A percentile compares a stretch with the other conserved stretches of the same genome.
Conservation (phyloP, 305 asterid genomes). For the Fraxinus sp. region DNA sequence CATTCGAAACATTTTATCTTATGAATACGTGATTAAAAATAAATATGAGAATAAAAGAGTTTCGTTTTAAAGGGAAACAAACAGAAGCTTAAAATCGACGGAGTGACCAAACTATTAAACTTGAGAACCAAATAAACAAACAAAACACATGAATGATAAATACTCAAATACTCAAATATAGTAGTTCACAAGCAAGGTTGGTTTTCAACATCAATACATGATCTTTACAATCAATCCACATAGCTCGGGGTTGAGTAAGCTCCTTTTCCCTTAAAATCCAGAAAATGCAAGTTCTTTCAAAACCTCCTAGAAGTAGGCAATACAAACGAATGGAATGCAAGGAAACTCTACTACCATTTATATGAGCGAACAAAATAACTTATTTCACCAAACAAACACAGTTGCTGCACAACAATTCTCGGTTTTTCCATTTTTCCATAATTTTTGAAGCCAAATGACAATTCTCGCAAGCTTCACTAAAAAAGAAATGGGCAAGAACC, state of each 20-base stretch:
- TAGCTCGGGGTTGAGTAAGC: neutral
- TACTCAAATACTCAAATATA: neutral
- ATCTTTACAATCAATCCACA: neutral
- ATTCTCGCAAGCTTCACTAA: constrained; percentile 35
- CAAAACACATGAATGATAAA: neutral
- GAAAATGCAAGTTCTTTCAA: neutral
- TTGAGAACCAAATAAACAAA: neutral
- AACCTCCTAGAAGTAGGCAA: constrained; percentile 7
- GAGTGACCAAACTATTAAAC: neutral
- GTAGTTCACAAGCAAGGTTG: neutral
- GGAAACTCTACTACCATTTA: neutral
- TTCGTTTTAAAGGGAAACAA: neutral
- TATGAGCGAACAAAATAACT: constrained; percentile 11
- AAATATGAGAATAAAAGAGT: neutral
- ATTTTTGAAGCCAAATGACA: constrained; percentile 17
- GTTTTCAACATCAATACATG: neutral
- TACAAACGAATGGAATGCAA: neutral
- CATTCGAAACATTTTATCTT: neutral
- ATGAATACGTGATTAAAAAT: neutral
- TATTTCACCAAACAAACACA: constrained; percentile 26
- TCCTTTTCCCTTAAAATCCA: neutral
- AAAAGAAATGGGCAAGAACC: constrained; percentile 28
- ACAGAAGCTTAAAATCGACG: neutral
- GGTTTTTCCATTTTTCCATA: constrained; percentile 19
- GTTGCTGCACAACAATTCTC: constrained; percentile 30